Base-by-base conservation (phyloP, 345 rosid genomes). In the Eucalyptus tenuipes region DNA sequence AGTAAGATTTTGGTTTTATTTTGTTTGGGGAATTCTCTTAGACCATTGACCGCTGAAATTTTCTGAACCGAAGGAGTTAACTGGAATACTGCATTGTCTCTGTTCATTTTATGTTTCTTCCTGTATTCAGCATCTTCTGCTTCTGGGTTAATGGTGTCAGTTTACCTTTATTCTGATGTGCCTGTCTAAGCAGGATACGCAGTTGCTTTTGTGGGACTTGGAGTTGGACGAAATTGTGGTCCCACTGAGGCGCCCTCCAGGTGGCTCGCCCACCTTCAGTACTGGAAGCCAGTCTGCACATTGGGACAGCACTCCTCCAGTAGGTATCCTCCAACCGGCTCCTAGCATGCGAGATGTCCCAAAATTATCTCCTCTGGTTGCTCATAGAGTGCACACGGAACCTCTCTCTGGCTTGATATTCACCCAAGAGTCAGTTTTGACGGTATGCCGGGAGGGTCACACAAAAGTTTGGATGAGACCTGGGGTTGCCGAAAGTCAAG, bases 191-290 rank as follows among this genome's bases (percentile, higher is more conserved):
- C 97, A 98, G 99, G 99, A 98, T 88, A 97, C 99, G 12, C 99
- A 95, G 88, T 94, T 98, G 92, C 95, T 98, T 88, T 93, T 98
- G 86, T 98, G 99, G 99, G 99, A 98, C 92, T 93, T 98, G 75
- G 98, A 98, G 94, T 92, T 95, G 98, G 99, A 98, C 40, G 99
- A 98, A 92, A 98, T 98, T 66, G 99, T 98, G 50, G 99, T 97
- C 92, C 99, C 99, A 87, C 90, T 96, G 52, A 96, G 99, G 42
- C 93, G 99, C 53, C 96, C 98, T 87, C 96, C 95, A 49, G 99
- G 99, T 89, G 99, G 99, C 64, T 98, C 99, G 37, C 99, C 99
- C 16, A 96, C 99, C 86, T 96, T 93, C 93, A 96, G 98, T 87
- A 90, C 99, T 4, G 99, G 99, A 91, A 98, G 99, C 94, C 99